Conservation (phyloP, 1,139 yeast species). For the Sugiyamaella sp. region DNA sequence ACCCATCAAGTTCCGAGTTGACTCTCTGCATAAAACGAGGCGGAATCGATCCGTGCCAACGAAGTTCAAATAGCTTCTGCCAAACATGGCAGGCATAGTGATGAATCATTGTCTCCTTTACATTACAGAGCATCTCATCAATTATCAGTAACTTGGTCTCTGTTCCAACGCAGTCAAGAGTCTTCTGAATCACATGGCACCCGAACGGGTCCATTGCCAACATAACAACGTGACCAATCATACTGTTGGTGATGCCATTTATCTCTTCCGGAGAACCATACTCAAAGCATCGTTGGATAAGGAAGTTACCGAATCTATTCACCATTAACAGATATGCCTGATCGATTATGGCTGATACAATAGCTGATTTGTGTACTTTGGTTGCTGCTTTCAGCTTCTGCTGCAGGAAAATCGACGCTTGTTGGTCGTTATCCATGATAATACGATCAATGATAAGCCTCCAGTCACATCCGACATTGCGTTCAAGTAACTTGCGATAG, state of each 20-base stretch:
- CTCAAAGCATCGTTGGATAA: conserved; percentile 48
- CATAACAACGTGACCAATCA: conserved; percentile 42
- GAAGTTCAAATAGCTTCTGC: conserved; percentile 49
- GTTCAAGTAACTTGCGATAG: conserved; percentile 37
- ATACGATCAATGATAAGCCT: conserved; percentile 42
- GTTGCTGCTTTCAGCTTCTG: conserved; percentile 46
- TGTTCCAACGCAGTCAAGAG: conserved; percentile 44
- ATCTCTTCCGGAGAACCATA: conserved; percentile 43
- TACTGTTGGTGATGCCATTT: conserved; percentile 37
- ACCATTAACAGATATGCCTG: conserved; percentile 41
- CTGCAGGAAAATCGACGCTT: conserved; percentile 48
- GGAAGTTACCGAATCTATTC: conserved; percentile 49
- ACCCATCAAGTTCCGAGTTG: conserved; percentile 43
- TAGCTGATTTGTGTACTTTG: conserved; percentile 40
- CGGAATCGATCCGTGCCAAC: conserved; percentile 40
- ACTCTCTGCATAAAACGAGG: conserved; percentile 43
- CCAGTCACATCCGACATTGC: conserved; percentile 39
- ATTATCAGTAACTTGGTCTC: conserved; percentile 40
- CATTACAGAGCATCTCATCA: conserved; percentile 43
- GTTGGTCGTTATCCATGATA: conserved; percentile 46
- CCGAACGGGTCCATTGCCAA: conserved; percentile 47
- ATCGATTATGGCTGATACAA: conserved; percentile 42
- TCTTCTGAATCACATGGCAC: conserved; percentile 50
- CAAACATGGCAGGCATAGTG: conserved; percentile 50
- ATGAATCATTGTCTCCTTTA: conserved; percentile 44